Evolutionary conservation across 345 rosid genomes (phyloP).

Genomic region (Barbarea vulgaris): DNA sequence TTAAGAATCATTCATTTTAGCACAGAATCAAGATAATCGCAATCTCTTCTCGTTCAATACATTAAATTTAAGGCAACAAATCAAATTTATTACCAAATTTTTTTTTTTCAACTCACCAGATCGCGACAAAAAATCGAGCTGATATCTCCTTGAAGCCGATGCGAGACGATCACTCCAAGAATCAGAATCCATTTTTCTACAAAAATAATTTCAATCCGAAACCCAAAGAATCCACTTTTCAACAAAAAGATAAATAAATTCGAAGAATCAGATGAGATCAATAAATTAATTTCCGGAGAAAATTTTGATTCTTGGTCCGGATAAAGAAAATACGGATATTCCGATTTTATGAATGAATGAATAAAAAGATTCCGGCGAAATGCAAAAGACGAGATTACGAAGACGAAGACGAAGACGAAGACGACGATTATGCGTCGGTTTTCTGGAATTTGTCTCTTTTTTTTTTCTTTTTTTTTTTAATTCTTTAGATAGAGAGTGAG

Average conservation of each 20-base stretch:
- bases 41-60: neutral
- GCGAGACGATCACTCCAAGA: slow-evolving; percentile 87
- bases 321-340: slow-evolving; percentile 7
- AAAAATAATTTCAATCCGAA: slow-evolving; percentile 20
- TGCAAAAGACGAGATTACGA: slow-evolving; percentile 28
- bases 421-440: slow-evolving; percentile 29
- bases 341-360: slow-evolving; percentile 2
- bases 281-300: neutral
- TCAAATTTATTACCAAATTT: neutral
- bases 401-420: slow-evolving; percentile 28
- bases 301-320: slow-evolving; percentile 2
- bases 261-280: slow-evolving; percentile 5
- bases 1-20: neutral
- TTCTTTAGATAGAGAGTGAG: slow-evolving; percentile 42
- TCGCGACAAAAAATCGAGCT: slow-evolving; percentile 84
- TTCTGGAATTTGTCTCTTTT: slow-evolving; percentile 15
- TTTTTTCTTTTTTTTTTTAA: neutral
- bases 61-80: neutral
- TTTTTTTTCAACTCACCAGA: slow-evolving; percentile 58
- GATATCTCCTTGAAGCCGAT: slow-evolving; percentile 80
- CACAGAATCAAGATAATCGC: neutral
- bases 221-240: slow-evolving; percentile 21
- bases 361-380: slow-evolving; percentile 22
- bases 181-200: slow-evolving; percentile 72
- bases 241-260: neutral